Evolutionary conservation across 371 early-diverging fungal genomes (phyloP).

Genomic region (Fennellomyces sp.): DNA sequence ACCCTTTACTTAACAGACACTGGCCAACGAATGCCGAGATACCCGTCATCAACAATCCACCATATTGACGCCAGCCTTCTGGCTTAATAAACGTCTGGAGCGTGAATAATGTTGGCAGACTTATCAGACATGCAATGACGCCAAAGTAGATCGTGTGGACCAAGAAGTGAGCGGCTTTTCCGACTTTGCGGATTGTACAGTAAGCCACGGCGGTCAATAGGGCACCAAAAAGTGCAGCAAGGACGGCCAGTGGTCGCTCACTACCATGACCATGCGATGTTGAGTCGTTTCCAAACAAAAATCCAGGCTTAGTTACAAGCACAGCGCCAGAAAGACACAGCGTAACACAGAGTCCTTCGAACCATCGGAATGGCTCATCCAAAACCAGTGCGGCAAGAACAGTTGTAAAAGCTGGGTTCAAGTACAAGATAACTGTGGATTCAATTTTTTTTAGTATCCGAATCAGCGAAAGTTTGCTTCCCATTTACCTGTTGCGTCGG

Average conservation of each 20-base stretch:
- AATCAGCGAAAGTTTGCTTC: too few relatives aligned
- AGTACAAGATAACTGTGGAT: constrained; percentile 72
- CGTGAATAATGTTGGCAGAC: constrained; percentile 24
- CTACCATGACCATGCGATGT: background rate
- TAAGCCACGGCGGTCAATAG: constrained; percentile 67
- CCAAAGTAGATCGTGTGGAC: constrained; percentile 82
- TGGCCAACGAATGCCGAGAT: constrained; percentile 75
- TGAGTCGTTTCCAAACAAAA: constrained; percentile 42
- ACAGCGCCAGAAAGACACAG: constrained; percentile 66
- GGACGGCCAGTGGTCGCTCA: constrained; percentile 37
- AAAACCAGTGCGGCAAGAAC: constrained; percentile 54
- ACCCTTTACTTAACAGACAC: constrained; percentile 34
- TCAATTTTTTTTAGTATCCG: too few relatives aligned
- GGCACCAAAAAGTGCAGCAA: constrained; percentile 55
- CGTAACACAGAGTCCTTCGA: constrained; percentile 56
- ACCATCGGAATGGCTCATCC: constrained; percentile 56
- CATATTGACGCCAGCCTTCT: constrained; percentile 23
- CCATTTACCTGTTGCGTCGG: constrained; percentile 79
- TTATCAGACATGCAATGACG: constrained; percentile 49
- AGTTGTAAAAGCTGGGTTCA: constrained; percentile 78
- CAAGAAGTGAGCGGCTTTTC: constrained; percentile 63
- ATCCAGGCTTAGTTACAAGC: constrained; percentile 64
- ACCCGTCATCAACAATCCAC: constrained; percentile 51
- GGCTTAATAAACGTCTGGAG: constrained; percentile 34
- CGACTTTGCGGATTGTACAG: constrained; percentile 70